Percentiles rank a stretch among this genome's conserved stretches.
Conservation (phyloP, 2,329 filamentous ascomycete species). For the Diplodia intermedia region DNA sequence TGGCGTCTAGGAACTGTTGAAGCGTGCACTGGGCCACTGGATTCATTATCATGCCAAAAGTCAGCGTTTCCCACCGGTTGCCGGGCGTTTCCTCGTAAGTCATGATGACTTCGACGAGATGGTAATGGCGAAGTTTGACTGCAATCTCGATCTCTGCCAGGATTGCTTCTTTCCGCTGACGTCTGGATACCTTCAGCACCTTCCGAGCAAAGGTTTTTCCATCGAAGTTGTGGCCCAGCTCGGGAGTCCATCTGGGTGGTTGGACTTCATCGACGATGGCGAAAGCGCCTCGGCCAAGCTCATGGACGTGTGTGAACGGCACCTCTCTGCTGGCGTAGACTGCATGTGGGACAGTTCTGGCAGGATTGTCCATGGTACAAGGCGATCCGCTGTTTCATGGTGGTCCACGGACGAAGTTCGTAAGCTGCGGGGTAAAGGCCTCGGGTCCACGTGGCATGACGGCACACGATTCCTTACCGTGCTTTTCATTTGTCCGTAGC, state of each 20-base stretch:
- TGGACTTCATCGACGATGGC: neutral
- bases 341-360: neutral
- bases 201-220: neutral
- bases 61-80: neutral
- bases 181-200: neutral
- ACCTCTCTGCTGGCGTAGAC: neutral
- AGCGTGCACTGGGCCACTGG: neutral
- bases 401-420: neutral
- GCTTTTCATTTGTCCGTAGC: no score
- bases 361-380: neutral
- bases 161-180: neutral
- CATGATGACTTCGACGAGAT: neutral
- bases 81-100: neutral
- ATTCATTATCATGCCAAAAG: neutral
- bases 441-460: no score
- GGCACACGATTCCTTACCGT: no score
- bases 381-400: neutral
- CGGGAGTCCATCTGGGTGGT: neutral
- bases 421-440: neutral
- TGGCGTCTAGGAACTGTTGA: neutral
- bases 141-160: neutral
- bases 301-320: neutral
- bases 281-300: neutral
- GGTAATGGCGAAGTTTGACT: neutral
- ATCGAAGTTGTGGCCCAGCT: neutral